Evolutionary conservation across 768 basidiomycete species (phyloP), one percentile per base, ranked within the genome.

Genomic region (Suillus subalutaceus): DNA sequence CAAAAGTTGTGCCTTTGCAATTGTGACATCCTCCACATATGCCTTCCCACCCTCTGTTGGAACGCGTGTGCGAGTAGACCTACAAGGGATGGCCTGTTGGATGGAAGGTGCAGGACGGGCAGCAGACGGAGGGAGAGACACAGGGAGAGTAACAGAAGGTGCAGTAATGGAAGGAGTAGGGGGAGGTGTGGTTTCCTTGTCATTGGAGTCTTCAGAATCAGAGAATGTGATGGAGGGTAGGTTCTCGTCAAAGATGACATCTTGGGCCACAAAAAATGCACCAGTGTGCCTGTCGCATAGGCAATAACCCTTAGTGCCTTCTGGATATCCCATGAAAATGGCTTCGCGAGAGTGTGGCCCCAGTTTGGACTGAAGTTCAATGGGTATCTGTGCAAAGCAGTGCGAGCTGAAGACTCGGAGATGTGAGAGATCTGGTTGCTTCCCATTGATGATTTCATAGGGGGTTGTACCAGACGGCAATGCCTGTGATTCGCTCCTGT

Each of bases 341-440:
- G 63, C 65, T 4, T 68, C 23, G 4, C 53, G 7, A 2, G 71
- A 72, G 16, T 68, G 67, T 0, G 69, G 52, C 13, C 66, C 64
- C 5, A 68, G 59, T 35, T 72, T 69, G 0, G 13, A 1, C 1
- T 38, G 62, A 0, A 12, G 65, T 52, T 1, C 52, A 41, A 9
- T n/a, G n/a, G n/a, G n/a, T n/a, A n/a, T n/a, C n/a, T n/a, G n/a
- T n/a, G 68, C 63, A 30, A 68, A 65, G 23, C 71, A 72, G 0
- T n/a, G 16, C 2, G 67, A 72, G 0, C 75, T 69, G 37, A 75
- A 78, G n/a, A 69, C 63, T 0, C 65, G 68, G 0, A 78, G 63
- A 6, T 66, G 63, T 1, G 71, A 35, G 0, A 78, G 57, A 23
- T 71, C 69, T 1, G 73, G 75, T 48, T 76, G 74, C 12, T 44